phyloP scores from a whole-genome alignment of 495 filamentous ascomycete genomes.

The Corynascus novoguineensis region DNA sequence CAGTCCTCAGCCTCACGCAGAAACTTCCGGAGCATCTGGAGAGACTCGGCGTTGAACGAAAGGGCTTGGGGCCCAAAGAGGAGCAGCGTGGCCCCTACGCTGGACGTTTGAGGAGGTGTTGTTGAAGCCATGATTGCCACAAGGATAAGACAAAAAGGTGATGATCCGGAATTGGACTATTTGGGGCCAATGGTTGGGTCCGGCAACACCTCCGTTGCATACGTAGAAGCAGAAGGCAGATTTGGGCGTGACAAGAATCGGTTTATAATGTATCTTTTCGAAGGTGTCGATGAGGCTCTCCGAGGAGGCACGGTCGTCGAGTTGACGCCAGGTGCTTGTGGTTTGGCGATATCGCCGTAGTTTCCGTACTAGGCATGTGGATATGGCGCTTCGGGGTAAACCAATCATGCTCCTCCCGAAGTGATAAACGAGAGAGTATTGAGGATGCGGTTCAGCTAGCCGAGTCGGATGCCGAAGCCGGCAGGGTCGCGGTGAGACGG shows the following conservation, averaged over 20 bases:
- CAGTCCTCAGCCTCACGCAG: background rate
- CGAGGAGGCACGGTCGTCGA: background rate
- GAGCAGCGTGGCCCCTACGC: background rate
- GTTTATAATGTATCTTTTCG: background rate
- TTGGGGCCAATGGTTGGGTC: background rate
- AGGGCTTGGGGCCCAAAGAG: conserved; percentile 1
- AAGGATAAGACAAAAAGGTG: background rate
- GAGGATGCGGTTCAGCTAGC: background rate
- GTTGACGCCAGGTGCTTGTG: background rate
- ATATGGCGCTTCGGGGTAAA: background rate
- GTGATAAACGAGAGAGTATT: background rate
- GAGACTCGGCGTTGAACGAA: background rate
- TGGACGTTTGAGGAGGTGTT: background rate
- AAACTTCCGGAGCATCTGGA: background rate
- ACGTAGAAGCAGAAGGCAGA: background rate
- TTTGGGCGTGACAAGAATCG: background rate
- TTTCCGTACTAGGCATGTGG: background rate
- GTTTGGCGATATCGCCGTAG: too few species aligned
- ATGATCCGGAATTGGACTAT: background rate
- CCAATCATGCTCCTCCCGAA: background rate
- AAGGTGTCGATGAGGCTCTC: background rate
- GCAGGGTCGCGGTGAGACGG: background rate
- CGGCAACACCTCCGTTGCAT: background rate
- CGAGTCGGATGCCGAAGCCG: background rate
- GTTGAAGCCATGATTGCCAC: background rate